A percentile compares a stretch with the other conserved stretches of the same genome.
Conservation (phyloP, 225 moss, liverwort and hornwort genomes). For the Polytrichum formosum region DNA sequence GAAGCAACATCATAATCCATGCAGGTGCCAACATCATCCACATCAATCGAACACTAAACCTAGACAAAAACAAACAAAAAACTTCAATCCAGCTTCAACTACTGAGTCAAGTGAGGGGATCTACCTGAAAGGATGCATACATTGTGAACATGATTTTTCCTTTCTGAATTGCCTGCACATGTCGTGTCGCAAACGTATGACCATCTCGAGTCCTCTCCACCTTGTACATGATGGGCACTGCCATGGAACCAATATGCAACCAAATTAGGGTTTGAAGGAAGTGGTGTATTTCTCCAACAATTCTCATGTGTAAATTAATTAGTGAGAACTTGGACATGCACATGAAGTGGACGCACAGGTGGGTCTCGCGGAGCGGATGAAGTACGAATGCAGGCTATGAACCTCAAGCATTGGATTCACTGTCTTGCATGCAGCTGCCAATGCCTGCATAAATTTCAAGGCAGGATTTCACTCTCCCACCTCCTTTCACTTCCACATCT, state of each 20-base stretch:
- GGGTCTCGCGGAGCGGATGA: constrained; percentile 60
- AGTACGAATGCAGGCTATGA: constrained; percentile 82
- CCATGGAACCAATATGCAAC: background rate
- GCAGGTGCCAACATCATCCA: too few relatives aligned
- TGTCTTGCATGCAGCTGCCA: constrained; percentile 71
- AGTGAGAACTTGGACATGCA: background rate
- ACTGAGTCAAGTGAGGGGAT: background rate
- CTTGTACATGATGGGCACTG: constrained; percentile 59
- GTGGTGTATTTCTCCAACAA: background rate
- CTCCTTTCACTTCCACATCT: too few relatives aligned
- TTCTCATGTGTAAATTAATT: background rate
- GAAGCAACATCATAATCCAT: too few relatives aligned
- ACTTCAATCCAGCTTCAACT: too few relatives aligned
- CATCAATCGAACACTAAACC: too few relatives aligned
- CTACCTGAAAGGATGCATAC: constrained; percentile 83
- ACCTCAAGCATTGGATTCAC: constrained; percentile 50
- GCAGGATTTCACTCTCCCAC: too few relatives aligned
- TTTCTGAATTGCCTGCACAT: constrained; percentile 69
- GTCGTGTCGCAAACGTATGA: constrained; percentile 64
- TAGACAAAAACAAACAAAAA: too few relatives aligned
- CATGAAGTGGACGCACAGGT: constrained; percentile 13
- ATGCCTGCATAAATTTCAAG: constrained; percentile 39
- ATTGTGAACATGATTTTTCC: constrained; percentile 62
- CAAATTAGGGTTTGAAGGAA: background rate
- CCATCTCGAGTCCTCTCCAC: constrained; percentile 71